Evolutionary conservation across 1,284 basidiomycete genomes (phyloP).

Genomic region (Rhodotorula sp.): DNA sequence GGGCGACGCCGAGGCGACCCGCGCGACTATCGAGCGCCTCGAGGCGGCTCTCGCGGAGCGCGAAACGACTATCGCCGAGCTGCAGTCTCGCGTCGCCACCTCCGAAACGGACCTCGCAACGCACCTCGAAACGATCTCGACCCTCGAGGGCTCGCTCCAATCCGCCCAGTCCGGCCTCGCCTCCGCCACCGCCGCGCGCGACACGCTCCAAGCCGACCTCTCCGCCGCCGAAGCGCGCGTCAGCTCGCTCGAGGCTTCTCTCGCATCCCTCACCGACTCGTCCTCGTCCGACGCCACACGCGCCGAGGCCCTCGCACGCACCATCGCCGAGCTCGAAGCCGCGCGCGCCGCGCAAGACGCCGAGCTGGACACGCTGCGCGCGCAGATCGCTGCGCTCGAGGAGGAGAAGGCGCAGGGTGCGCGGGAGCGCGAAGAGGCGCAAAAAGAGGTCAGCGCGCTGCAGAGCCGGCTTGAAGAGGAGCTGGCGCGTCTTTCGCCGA

Average conservation of each 20-base stretch:
- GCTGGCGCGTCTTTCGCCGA: background rate
- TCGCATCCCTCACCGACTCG: conserved; percentile 15
- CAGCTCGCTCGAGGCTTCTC: conserved; percentile 14
- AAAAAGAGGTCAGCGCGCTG: background rate
- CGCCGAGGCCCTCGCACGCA: conserved; percentile 11
- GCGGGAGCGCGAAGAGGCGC: background rate
- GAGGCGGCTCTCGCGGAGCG: background rate
- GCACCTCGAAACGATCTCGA: background rate
- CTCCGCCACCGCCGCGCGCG: conserved; percentile 14
- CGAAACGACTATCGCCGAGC: background rate
- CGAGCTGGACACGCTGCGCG: background rate
- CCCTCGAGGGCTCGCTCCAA: conserved; percentile 3
- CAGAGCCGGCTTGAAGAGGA: background rate
- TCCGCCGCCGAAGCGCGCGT: conserved; percentile 7
- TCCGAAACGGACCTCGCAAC: background rate
- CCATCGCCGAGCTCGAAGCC: conserved; percentile 22
- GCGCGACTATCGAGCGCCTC: background rate
- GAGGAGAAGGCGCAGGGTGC: background rate
- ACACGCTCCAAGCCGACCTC: background rate
- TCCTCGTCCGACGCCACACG: conserved; percentile 2
- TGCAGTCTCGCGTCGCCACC: conserved; percentile 6
- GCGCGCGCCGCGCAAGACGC: conserved; percentile 7
- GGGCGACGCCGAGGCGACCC: background rate
- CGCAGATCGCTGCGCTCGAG: background rate
- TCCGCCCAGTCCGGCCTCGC: conserved; percentile 6